phyloP scores from a whole-genome alignment of 805 yeast species.

The Groenewaldozyma tartarivorans region DNA sequence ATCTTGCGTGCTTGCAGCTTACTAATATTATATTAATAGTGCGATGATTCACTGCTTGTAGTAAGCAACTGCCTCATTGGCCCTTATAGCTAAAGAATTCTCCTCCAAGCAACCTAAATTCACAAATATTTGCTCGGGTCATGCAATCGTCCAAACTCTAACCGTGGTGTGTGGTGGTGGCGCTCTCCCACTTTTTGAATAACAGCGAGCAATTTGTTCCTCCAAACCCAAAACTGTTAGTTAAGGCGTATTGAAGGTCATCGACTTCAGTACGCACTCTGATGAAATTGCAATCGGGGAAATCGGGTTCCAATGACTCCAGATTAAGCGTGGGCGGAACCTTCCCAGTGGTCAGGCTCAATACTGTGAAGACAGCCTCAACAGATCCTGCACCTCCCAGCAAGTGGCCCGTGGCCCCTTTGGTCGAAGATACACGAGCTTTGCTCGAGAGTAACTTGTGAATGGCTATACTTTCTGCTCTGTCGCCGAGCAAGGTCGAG shows the following conservation, averaged over 20 bases:
- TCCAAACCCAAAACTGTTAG: slow-evolving; percentile 96
- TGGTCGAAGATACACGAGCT: slow-evolving; percentile 60
- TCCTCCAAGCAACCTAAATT: no score
- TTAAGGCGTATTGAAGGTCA: slow-evolving; percentile 49
- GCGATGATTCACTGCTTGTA: no score
- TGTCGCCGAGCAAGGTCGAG: slow-evolving; percentile 80
- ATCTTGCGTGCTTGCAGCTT: no score
- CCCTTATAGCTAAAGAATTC: no score
- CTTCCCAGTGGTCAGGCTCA: slow-evolving; percentile 46
- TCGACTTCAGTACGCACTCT: slow-evolving; percentile 16
- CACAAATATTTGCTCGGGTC: no score
- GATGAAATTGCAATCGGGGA: slow-evolving; percentile 32
- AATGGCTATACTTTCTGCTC: slow-evolving; percentile 77
- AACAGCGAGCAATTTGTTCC: slow-evolving; percentile 79
- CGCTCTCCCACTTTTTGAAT: slow-evolving; percentile 14
- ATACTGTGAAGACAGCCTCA: slow-evolving; percentile 72
- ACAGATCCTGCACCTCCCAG: slow-evolving; percentile 96
- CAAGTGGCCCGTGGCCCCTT: slow-evolving; percentile 89
- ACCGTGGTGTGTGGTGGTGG: no score
- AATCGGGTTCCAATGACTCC: slow-evolving; percentile 41
- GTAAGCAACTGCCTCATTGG: no score
- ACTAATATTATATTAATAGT: no score
- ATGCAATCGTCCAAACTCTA: not conserved
- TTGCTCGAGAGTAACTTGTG: slow-evolving; percentile 31
- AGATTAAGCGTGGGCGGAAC: slow-evolving; percentile 82